phyloP scores from a whole-genome alignment of 768 basidiomycete genomes.

The Mycena venus region DNA sequence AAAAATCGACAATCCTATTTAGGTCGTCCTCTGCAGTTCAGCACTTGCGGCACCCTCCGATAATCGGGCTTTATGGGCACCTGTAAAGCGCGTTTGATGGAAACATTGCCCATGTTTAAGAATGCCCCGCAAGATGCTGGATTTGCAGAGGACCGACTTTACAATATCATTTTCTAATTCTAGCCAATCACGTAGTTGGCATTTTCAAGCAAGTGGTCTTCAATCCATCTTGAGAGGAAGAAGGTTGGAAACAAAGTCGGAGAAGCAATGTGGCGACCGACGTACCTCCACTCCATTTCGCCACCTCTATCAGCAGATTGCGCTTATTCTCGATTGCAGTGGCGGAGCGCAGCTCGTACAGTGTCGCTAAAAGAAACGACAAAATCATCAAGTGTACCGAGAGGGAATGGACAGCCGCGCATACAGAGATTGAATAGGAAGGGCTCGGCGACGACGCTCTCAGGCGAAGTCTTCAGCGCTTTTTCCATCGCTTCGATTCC shows the following conservation, averaged over 20 bases:
- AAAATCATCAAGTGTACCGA: not conserved
- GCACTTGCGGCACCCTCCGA: no score
- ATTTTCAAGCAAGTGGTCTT: conserved; percentile 84
- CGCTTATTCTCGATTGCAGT: conserved; percentile 83
- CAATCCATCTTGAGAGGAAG: conserved; percentile 69
- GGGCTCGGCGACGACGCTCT: conserved; percentile 83
- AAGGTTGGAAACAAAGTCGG: conserved; percentile 54
- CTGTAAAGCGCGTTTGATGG: no score
- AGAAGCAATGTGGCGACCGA: not conserved
- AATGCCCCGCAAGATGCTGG: no score
- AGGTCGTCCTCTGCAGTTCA: no score
- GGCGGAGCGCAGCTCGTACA: conserved; percentile 85
- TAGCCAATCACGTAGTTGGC: conserved; percentile 63
- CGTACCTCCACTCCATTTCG: conserved; percentile 80
- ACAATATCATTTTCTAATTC: not conserved
- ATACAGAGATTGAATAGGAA: conserved; percentile 88
- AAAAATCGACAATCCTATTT: no score
- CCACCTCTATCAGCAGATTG: conserved; percentile 78
- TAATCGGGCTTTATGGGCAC: no score
- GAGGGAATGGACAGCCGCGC: conserved; percentile 33
- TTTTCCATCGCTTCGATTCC: conserved; percentile 78
- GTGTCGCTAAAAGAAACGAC: conserved; percentile 65
- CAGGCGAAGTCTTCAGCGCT: conserved; percentile 73
- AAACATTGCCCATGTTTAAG: no score
- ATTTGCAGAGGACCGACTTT: not conserved